Base-by-base conservation (phyloP, 2,329 filamentous ascomycete genomes). In the Fusarium sp. region DNA sequence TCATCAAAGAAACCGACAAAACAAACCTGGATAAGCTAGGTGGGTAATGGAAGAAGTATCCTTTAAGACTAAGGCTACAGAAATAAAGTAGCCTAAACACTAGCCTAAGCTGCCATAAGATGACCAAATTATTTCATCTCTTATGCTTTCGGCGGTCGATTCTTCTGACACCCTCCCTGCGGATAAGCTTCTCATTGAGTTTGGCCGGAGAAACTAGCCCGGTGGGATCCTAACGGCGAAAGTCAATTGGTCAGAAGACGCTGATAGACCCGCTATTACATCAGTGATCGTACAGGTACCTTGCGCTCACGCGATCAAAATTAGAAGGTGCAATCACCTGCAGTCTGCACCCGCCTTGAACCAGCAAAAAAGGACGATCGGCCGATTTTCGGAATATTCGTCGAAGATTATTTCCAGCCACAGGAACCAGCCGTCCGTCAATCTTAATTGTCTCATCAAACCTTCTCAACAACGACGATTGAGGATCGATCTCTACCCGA, bases 261-360 rank as follows among this genome's bases (percentile, higher is more conserved):
- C 12, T 6, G 0, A 27, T 2, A 2, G 44, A 34, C 48, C 63
- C 63, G 29, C 6, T 29, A 32, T 56, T 55, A 66, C 62, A 67
- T 67, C 56, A 55, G 25, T 42, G 44, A 67, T 55, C 16, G 37
- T 55, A 12, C n/a, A 20, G 20, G 54, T 40, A 54, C 60, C 41
- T 64, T 59, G 61, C 45, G 27, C 67, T 70, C 67, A 70, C 63
- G 51, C 55, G 67, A 54, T 54, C 41, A 34, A 61, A 51, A 41
- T 22, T 41, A 41, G 49, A 52, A 52, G 49, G 49, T 52, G 49
- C 49, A 29, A 71, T 71, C 58, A 70, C 51, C 64, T 70, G 67
- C 63, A 44, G 24, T 32, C 48, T 57, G 49, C 57, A 48, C 29
- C 56, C 61, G 57, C 56, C 48, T 25, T n/a, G n/a, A 37, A 25